Evolutionary conservation across 768 basidiomycete species (phyloP).

Genomic region (Kondoa subrosea): DNA sequence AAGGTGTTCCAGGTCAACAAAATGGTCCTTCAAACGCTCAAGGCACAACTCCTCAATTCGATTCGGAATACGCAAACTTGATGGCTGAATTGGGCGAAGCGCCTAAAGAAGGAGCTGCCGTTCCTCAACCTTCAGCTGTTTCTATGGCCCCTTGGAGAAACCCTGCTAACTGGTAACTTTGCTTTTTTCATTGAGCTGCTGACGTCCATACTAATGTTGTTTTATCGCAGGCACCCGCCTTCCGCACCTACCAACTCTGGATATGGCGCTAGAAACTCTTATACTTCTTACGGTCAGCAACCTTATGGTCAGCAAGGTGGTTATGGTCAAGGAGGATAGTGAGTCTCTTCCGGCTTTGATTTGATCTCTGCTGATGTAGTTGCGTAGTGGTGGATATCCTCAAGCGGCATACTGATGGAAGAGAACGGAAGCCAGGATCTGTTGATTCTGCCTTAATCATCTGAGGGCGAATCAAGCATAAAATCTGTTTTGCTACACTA

Average conservation of each 20-base stretch:
- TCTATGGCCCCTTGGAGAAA: conserved; percentile 2
- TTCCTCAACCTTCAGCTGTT: not conserved
- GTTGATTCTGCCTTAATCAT: too few species aligned
- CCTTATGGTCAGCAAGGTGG: not conserved
- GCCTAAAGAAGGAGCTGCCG: not conserved
- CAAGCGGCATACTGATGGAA: not conserved
- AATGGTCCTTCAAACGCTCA: conserved; percentile 14
- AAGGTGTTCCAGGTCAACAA: conserved; percentile 14
- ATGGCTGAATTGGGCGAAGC: conserved; percentile 97
- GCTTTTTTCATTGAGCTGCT: not conserved
- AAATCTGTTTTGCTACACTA: too few species aligned
- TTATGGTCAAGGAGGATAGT: not conserved
- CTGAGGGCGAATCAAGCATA: too few species aligned
- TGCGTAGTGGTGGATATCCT: not conserved
- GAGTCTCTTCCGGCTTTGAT: not conserved
- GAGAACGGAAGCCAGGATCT: not conserved
- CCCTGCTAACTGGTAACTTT: conserved; percentile 5
- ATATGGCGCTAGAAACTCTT: not conserved
- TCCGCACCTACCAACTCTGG: not conserved
- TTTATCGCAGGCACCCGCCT: not conserved
- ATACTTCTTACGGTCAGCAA: not conserved
- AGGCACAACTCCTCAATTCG: conserved; percentile 51
- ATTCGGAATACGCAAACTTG: conserved; percentile 89
- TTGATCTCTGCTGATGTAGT: not conserved
- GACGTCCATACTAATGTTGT: not conserved